phyloP scores from a whole-genome alignment of 2,329 filamentous ascomycete species.

The Xylaria sp. region DNA sequence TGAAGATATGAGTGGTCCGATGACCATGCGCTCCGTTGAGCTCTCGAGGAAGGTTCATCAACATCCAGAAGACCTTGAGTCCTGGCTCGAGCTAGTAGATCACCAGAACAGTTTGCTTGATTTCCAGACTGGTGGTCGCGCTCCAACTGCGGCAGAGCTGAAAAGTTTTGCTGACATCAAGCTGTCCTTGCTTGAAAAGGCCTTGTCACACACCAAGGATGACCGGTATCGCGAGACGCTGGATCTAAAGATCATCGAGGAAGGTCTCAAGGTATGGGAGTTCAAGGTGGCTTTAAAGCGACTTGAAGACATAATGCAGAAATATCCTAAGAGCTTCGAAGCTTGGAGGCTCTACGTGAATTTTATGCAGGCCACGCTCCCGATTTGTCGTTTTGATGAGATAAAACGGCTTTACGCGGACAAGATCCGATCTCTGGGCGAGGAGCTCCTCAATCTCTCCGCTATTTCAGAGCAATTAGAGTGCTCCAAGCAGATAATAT shows the following conservation, averaged over 20 bases:
- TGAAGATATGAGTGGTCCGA: conserved; percentile 55
- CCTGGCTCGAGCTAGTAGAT: conserved; percentile 82
- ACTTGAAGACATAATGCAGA: conserved; percentile 72
- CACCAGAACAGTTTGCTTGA: conserved; percentile 78
- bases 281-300: conserved; percentile 66
- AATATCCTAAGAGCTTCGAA: conserved; percentile 66
- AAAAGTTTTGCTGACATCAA: conserved; percentile 82
- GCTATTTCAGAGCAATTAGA: conserved; percentile 20
- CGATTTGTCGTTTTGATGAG: conserved; percentile 74
- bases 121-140: conserved; percentile 57
- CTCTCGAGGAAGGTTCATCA: conserved; percentile 73
- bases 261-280: conserved; percentile 81
- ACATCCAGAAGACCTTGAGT: conserved; percentile 72
- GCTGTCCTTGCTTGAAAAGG: conserved; percentile 81
- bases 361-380: conserved; percentile 75
- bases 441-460: conserved; percentile 30
- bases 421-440: conserved; percentile 61
- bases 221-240: conserved; percentile 67
- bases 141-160: conserved; percentile 68
- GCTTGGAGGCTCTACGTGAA: conserved; percentile 81
- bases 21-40: conserved; percentile 67
- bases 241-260: conserved; percentile 75
- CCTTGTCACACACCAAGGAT: conserved; percentile 66
- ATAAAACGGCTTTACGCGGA: conserved; percentile 69
- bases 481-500: conserved; percentile 63